These are phyloP conservation scores for Orobanche coerulescens DNA, from an alignment of 257 asterid genomes.

Conservation along the genomic window DNA sequence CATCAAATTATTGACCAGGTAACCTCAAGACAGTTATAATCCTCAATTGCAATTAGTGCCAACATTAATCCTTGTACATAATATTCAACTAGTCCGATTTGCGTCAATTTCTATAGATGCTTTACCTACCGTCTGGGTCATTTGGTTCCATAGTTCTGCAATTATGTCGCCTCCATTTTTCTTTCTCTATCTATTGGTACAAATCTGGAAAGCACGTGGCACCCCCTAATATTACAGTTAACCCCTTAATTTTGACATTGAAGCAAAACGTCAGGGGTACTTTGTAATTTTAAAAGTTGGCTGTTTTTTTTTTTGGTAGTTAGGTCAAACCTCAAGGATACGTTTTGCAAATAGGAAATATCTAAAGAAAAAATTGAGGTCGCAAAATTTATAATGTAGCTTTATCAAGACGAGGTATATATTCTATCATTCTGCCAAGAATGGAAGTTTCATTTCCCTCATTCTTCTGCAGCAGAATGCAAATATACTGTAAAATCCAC, in stretches of 20 bases:
- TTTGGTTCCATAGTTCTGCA: background rate
- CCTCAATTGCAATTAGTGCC: background rate
- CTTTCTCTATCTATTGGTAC: background rate
- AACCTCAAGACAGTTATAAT: background rate
- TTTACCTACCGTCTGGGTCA: background rate
- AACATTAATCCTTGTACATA: background rate
- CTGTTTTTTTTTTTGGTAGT: no score
- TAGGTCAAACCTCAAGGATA: no score
- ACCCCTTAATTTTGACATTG: no score
- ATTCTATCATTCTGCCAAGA: slow-evolving; percentile 1
- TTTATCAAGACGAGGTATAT: no score
- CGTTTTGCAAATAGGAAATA: no score
- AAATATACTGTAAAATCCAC: background rate
- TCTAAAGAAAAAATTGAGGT: no score
- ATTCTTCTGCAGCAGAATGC: slow-evolving; percentile 6
- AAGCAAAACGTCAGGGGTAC: no score
- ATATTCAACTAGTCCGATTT: background rate
- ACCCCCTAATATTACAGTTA: no score
- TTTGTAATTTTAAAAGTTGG: no score
- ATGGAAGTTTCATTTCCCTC: background rate
- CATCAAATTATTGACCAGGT: background rate
- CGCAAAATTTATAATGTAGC: background rate
- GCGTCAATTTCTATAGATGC: background rate
- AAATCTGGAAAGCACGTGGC: background rate
- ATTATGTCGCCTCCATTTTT: background rate